These are phyloP conservation scores for Eucalyptus cloeziana DNA, from an alignment of 345 rosid species.

Conservation along the genomic window DNA sequence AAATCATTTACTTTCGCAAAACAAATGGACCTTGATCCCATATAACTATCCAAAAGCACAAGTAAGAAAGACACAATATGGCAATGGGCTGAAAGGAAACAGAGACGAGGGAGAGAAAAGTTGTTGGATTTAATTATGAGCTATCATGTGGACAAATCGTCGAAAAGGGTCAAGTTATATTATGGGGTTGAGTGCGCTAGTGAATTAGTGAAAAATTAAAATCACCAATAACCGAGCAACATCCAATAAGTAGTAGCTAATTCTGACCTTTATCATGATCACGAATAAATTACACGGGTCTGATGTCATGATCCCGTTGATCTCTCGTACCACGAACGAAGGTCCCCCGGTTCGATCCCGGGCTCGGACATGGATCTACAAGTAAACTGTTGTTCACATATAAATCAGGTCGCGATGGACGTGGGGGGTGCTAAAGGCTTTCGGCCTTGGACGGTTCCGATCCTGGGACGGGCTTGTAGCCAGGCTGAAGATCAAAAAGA, in stretches of 20 bases:
- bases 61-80: background rate
- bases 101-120: background rate
- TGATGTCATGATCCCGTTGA: background rate
- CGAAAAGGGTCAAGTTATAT: background rate
- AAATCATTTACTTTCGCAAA: background rate
- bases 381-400: background rate
- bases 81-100: background rate
- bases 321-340: background rate
- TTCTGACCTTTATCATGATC: background rate
- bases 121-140: background rate
- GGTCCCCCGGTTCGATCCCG: conserved; percentile 64
- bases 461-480: background rate
- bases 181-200: rapidly evolving
- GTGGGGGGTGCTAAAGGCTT: background rate
- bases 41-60: background rate
- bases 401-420: background rate
- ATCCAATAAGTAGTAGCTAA: background rate
- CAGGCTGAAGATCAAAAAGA: background rate
- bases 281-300: background rate
- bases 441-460: background rate
- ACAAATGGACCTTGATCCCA: background rate
- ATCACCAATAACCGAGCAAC: background rate
- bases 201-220: background rate
- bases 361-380: conserved; percentile 12
- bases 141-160: background rate